These are phyloP conservation scores for Zizania palustris DNA, from an alignment of 202 grass and related monocot species.

Conservation along the genomic window DNA sequence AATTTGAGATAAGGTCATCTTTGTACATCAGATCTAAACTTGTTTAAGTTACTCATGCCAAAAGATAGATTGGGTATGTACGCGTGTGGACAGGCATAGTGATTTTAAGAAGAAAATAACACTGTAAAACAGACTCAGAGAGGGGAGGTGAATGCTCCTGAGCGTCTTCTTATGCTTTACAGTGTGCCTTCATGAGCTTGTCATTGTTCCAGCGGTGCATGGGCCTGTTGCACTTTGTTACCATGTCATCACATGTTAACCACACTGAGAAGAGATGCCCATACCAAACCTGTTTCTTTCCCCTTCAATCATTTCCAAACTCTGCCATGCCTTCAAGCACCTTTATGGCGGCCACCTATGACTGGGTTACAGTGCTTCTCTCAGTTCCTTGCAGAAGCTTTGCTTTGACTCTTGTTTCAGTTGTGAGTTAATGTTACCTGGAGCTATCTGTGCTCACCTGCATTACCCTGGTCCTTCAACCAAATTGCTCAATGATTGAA, in stretches of 20 bases:
- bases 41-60: no score
- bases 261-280: not conserved
- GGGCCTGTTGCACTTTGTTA: not conserved
- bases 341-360: no score
- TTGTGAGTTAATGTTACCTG: not conserved
- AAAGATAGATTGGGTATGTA: no score
- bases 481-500: not conserved
- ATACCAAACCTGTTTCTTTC: not conserved
- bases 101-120: no score
- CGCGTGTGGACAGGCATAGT: no score
- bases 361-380: not conserved
- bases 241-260: not conserved
- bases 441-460: not conserved
- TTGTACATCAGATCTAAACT: not conserved
- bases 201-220: not conserved
- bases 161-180: not conserved
- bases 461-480: not conserved
- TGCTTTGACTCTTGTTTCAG: not conserved
- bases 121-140: not conserved
- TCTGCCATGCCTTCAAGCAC: not conserved
- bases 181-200: not conserved
- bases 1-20: not conserved
- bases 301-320: not conserved
- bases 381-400: not conserved
- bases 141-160: not conserved